A percentile compares a stretch with the other conserved stretches of the same genome.
These are phyloP conservation scores for Leccinum pellstonianum DNA, from an alignment of 768 basidiomycete genomes.

Conservation along the genomic window DNA sequence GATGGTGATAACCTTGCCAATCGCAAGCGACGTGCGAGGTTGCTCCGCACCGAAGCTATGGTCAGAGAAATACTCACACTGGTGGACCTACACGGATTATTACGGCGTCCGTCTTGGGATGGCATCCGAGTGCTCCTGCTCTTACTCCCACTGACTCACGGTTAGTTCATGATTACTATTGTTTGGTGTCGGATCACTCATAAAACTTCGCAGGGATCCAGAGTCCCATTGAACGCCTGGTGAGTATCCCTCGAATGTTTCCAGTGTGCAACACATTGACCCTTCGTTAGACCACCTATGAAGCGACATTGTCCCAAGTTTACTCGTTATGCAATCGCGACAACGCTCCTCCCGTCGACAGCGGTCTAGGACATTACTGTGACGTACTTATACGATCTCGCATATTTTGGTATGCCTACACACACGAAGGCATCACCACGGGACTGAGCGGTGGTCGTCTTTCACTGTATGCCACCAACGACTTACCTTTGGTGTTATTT, in stretches of 20 bases:
- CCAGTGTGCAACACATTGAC: constrained; percentile 5
- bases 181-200: constrained; percentile 8
- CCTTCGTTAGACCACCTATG: constrained; percentile 60
- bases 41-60: constrained; percentile 64
- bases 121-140: constrained; percentile 79
- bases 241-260: constrained; percentile 1
- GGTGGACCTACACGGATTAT: constrained; percentile 74
- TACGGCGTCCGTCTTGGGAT: constrained; percentile 84
- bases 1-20: constrained; percentile 35
- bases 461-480: constrained; percentile 54
- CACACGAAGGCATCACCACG: constrained; percentile 79
- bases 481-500: not conserved
- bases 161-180: constrained; percentile 39
- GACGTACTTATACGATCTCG: constrained; percentile 66
- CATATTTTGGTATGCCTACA: constrained; percentile 87
- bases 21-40: constrained; percentile 42
- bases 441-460: constrained; percentile 85
- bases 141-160: constrained; percentile 80
- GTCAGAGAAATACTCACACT: constrained; percentile 73
- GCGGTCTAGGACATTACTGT: constrained; percentile 53
- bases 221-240: constrained; percentile 26
- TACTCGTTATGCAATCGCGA: constrained; percentile 68
- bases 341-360: constrained; percentile 43
- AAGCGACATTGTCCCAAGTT: constrained; percentile 80
- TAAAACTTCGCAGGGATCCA: constrained; percentile 23